A percentile compares a stretch with the other conserved stretches of the same genome.
Evolutionary conservation across 495 filamentous ascomycete genomes (phyloP).

Genomic region (Polyplosphaeria fusca): DNA sequence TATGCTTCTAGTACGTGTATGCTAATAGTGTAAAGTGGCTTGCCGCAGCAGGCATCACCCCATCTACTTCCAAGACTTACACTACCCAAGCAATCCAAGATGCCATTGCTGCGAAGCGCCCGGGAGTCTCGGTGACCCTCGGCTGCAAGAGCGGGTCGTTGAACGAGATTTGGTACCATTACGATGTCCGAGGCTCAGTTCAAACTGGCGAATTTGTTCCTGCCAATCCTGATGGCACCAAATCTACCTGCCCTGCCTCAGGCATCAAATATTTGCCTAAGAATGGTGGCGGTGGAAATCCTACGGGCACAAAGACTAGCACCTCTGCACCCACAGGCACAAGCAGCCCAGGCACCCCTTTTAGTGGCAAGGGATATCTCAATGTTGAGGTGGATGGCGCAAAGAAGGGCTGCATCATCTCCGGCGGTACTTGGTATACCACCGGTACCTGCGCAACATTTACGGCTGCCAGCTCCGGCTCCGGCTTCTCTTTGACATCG

Average conservation of each 20-base stretch:
- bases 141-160: constrained; percentile 61
- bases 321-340: constrained; percentile 40
- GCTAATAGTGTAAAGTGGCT: constrained; percentile 48
- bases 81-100: constrained; percentile 58
- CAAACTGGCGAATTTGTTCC: constrained; percentile 74
- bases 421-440: constrained; percentile 64
- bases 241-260: constrained; percentile 58
- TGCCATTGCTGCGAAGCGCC: constrained; percentile 56
- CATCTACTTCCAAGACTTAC: constrained; percentile 60
- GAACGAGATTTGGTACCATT: constrained; percentile 83
- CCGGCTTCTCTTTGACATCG: constrained; percentile 36
- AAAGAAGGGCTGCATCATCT: constrained; percentile 66
- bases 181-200: constrained; percentile 72
- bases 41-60: constrained; percentile 60
- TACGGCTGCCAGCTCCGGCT: constrained; percentile 42
- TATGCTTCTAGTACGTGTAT: no score
- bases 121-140: constrained; percentile 64
- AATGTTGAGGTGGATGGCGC: constrained; percentile 53
- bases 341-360: constrained; percentile 44
- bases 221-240: constrained; percentile 58
- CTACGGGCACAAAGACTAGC: constrained; percentile 33
- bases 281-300: constrained; percentile 27
- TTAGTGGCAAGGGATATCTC: constrained; percentile 58
- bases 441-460: constrained; percentile 69
- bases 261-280: constrained; percentile 72